phyloP scores from a whole-genome alignment of 108 stramenopile species.

The Fragilaria radians region DNA sequence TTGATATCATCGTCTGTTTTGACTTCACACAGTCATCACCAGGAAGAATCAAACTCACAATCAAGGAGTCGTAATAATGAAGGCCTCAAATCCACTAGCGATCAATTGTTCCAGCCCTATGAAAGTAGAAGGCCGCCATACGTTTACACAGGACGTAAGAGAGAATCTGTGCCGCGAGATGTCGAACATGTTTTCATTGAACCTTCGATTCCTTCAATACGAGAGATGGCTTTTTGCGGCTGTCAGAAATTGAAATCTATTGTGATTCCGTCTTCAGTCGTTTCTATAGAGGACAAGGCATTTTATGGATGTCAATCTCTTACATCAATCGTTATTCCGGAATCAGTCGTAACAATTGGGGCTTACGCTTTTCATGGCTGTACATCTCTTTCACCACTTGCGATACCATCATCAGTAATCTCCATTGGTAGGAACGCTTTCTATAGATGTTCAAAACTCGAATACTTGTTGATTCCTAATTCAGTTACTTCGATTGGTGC shows the following conservation, averaged over 20 bases:
- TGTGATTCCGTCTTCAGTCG: slow-evolving; percentile 3
- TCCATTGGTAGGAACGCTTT: background rate
- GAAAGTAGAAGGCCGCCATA: background rate
- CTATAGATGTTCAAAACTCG: background rate
- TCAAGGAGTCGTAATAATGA: background rate
- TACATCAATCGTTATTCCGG: background rate
- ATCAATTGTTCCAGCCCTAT: background rate
- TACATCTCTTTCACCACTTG: background rate
- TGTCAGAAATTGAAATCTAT: slow-evolving; percentile 22
- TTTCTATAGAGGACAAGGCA: background rate
- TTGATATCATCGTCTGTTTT: background rate
- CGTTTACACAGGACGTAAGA: background rate
- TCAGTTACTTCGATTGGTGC: background rate
- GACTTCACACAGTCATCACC: background rate
- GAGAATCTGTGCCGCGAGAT: background rate
- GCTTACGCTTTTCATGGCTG: background rate
- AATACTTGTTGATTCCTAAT: background rate
- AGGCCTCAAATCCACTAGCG: background rate
- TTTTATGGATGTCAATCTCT: background rate
- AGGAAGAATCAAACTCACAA: background rate
- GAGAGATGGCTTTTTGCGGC: slow-evolving; percentile 24
- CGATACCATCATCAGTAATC: background rate
- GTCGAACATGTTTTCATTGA: background rate
- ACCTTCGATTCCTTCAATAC: slow-evolving; percentile 23
- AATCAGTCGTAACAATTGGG: background rate